Base-by-base conservation (phyloP, 108 stramenopile species). In the Mayamaea pseudoterrestris region DNA sequence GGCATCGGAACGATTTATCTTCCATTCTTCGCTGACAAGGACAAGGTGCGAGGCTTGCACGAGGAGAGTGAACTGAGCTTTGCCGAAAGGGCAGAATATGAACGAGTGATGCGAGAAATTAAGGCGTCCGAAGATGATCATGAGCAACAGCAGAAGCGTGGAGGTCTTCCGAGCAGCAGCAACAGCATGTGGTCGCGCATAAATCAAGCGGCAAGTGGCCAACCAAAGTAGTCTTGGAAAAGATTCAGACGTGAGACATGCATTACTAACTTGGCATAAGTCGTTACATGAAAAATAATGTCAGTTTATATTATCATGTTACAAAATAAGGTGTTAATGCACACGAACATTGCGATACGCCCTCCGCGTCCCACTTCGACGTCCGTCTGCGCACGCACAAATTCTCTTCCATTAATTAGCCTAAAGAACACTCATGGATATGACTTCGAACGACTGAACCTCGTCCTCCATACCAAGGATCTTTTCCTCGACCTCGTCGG, bases 391-490 rank as follows among this genome's bases (percentile, higher is more conserved):
- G n/a, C n/a, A n/a, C n/a, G n/a, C n/a, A n/a, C n/a, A n/a, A n/a
- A n/a, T n/a, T n/a, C n/a, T n/a, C n/a, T n/a, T n/a, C n/a, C n/a
- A n/a, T n/a, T n/a, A n/a, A 42, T 42, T 14, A 47, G 8, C 35
- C 50, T 71, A 76, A 27, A 76, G 55, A 24, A 67, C 65, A 37
- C 67, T 70, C 74, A 76, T 76, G 29, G 69, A 68, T 2, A 44
- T 63, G 21, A 76, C 43, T 30, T 65, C 63, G 17, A 61, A 61
- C 27, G 41, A 45, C 57, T 76, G 74, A 12, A 76, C 74, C 48
- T 71, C 68, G 40, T 76, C 68, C 42, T 70, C 69, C 27, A 71
- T 31, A 3, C 41, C 63, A 58, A 70, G 60, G 37, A 76, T 71
- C 18, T 41, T 32, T 31, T 69, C 68, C 18, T 55, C 44, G 26